These are phyloP conservation scores for Thelonectria olida DNA, from an alignment of 2,329 filamentous ascomycete species.

Conservation along the genomic window DNA sequence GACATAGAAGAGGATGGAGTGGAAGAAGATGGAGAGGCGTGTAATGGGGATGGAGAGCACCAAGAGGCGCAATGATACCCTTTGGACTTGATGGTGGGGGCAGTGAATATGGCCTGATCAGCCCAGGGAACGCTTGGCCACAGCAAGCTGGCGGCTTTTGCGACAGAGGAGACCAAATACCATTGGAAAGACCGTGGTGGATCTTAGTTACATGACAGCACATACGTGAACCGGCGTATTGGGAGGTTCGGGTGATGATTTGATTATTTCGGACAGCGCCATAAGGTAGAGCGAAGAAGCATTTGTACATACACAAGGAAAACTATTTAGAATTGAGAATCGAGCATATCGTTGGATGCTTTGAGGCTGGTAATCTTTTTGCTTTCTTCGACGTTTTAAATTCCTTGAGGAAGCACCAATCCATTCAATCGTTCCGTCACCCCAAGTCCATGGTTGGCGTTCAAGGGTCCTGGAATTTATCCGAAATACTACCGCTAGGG, in stretches of 20 bases:
- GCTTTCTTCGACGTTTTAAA: neutral
- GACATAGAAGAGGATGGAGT: conserved; percentile 34
- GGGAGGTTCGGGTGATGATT: conserved; percentile 22
- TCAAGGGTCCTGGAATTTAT: conserved; percentile 17
- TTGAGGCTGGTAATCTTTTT: neutral
- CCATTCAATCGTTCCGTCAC: too few relatives aligned
- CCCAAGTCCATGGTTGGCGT: neutral
- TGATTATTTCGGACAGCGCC: conserved; percentile 31
- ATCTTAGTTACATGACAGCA: conserved; percentile 31
- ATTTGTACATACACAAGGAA: conserved; percentile 30
- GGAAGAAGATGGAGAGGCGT: conserved; percentile 31
- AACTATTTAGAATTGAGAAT: conserved; percentile 21
- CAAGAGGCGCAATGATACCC: conserved; percentile 14
- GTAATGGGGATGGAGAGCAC: neutral
- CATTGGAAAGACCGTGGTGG: conserved; percentile 19
- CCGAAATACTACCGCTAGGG: conserved; percentile 31
- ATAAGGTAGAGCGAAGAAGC: conserved; percentile 28
- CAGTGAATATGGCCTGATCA: conserved; percentile 4
- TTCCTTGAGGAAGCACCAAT: neutral
- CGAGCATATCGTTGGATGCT: conserved; percentile 5
- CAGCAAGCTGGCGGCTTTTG: conserved; percentile 10
- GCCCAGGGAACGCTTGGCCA: neutral
- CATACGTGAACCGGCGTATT: conserved; percentile 37
- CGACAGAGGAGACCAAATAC: conserved; percentile 16
- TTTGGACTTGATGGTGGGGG: neutral